Evolutionary conservation across 805 yeast genomes (phyloP).

Genomic region (Suhomyces xylopsoci): DNA sequence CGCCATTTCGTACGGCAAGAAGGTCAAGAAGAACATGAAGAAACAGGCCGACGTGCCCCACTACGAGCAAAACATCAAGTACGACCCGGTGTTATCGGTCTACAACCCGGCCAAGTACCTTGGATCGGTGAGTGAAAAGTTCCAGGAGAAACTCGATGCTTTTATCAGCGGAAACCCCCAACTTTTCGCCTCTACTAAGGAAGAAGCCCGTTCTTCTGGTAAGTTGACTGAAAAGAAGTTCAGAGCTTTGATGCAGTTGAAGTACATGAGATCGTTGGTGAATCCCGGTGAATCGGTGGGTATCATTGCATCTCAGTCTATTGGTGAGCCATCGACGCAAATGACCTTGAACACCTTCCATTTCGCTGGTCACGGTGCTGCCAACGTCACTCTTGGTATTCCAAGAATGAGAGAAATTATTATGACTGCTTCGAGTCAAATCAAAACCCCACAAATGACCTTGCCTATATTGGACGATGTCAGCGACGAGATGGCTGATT

Average conservation of each 20-base stretch:
- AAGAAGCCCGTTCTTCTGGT: slow-evolving; percentile 43
- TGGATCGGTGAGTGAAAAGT: slow-evolving; percentile 90
- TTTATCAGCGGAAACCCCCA: slow-evolving; percentile 57
- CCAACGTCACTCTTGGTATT: slow-evolving; percentile 97
- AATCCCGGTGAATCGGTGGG: slow-evolving; percentile 99
- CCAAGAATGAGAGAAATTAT: slow-evolving; percentile 99
- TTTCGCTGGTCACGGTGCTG: slow-evolving; percentile 99
- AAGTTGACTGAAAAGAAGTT: slow-evolving; percentile 75
- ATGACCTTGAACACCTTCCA: slow-evolving; percentile 97
- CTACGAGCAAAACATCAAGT: slow-evolving; percentile 58
- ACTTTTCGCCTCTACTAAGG: slow-evolving; percentile 54
- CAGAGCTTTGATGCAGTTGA: slow-evolving; percentile 95
- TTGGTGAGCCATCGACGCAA: slow-evolving; percentile 99
- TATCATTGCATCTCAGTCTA: slow-evolving; percentile 95
- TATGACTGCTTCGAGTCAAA: slow-evolving; percentile 95
- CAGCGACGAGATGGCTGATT: slow-evolving; percentile 81
- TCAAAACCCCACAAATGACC: slow-evolving; percentile 99
- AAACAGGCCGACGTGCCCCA: slow-evolving; percentile 65
- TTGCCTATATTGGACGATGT: slow-evolving; percentile 81
- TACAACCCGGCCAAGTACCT: slow-evolving; percentile 86
- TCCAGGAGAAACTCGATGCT: slow-evolving; percentile 74
- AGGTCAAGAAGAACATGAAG: slow-evolving; percentile 66
- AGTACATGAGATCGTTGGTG: slow-evolving; percentile 92
- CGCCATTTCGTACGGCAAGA: slow-evolving; percentile 79
- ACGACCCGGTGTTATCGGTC: slow-evolving; percentile 84